Conservation (phyloP, 2,329 filamentous ascomycete species). For the Neodidymelliopsis sp. region DNA sequence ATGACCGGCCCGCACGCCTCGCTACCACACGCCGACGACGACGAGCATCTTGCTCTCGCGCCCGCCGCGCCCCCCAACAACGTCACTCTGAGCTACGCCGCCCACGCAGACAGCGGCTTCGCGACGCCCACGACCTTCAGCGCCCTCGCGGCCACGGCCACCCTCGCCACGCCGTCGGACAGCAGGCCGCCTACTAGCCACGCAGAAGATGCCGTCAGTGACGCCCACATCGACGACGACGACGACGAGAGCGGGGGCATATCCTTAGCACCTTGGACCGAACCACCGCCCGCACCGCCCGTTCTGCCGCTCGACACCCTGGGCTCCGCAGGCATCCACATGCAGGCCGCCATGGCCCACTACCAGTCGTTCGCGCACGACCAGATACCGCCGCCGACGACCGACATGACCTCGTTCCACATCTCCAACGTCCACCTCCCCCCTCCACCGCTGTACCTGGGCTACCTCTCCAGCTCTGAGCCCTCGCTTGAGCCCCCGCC, state of each 20-base stretch:
- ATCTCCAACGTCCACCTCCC: slow-evolving; percentile 23
- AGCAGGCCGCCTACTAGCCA: slow-evolving; percentile 39
- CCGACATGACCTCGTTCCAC: slow-evolving; percentile 22
- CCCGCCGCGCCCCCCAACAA: slow-evolving; percentile 21
- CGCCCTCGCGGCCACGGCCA: slow-evolving; percentile 33
- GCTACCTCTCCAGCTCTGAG: slow-evolving; percentile 26
- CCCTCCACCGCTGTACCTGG: slow-evolving; percentile 17
- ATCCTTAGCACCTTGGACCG: slow-evolving; percentile 27
- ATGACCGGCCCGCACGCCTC: slow-evolving; percentile 37
- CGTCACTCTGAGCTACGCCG: slow-evolving; percentile 20
- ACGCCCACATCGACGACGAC: slow-evolving; percentile 17
- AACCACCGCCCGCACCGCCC: slow-evolving; percentile 12
- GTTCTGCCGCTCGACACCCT: slow-evolving; percentile 4
- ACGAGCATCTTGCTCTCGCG: slow-evolving; percentile 3
- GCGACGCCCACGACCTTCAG: slow-evolving; percentile 31
- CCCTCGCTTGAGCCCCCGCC: slow-evolving; percentile 33
- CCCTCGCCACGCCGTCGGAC: slow-evolving; percentile 41
- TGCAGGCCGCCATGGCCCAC: slow-evolving; percentile 28
- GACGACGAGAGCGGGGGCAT: slow-evolving; percentile 38
- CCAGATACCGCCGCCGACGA: slow-evolving; percentile 13
- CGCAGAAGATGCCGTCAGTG: slow-evolving; percentile 25
- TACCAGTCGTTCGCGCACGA: slow-evolving; percentile 22
- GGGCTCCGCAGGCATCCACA: slow-evolving; percentile 9
- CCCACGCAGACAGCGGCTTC: slow-evolving; percentile 14
- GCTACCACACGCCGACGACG: slow-evolving; percentile 18